Conservation (phyloP, 768 basidiomycete species). For the Kwoniella botswanensis region DNA sequence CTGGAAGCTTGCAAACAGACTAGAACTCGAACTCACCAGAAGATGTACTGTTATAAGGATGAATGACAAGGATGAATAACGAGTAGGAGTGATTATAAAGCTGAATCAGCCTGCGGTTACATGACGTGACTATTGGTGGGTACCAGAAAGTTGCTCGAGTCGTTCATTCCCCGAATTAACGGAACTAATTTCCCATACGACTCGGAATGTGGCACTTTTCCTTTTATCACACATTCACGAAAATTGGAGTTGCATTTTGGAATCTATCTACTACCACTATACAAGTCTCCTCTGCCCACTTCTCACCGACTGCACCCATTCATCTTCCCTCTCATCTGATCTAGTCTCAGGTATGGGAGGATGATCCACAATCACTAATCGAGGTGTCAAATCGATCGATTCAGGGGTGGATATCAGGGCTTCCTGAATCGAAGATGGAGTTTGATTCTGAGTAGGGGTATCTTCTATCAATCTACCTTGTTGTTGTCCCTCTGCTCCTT, state of each 20-base stretch:
- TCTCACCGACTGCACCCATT: constrained; percentile 25
- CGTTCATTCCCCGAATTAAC: constrained; percentile 2
- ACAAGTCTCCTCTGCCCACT: constrained; percentile 38
- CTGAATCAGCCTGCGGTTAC: constrained; percentile 11
- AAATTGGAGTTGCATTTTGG: background rate
- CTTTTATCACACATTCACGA: background rate
- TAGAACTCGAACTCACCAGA: constrained; percentile 17
- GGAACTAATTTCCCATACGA: background rate
- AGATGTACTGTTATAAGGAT: background rate
- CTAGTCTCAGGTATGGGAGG: background rate
- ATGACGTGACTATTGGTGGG: constrained; percentile 14
- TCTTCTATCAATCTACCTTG: constrained; percentile 12
- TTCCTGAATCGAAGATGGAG: constrained; percentile 14
- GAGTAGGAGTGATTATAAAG: background rate
- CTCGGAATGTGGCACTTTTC: background rate
- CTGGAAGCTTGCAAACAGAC: too few relatives aligned
- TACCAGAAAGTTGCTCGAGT: constrained; percentile 1
- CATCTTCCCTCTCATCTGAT: constrained; percentile 17
- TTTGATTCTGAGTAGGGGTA: background rate
- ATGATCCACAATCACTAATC: constrained; percentile 16
- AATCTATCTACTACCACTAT: constrained; percentile 9
- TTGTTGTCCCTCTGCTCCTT: constrained; percentile 1
- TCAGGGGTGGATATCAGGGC: constrained; percentile 19
- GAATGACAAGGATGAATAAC: background rate
- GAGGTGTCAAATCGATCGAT: constrained; percentile 23